Conservation (phyloP, 345 rosid species). For the Abelmoschus esculentus region DNA sequence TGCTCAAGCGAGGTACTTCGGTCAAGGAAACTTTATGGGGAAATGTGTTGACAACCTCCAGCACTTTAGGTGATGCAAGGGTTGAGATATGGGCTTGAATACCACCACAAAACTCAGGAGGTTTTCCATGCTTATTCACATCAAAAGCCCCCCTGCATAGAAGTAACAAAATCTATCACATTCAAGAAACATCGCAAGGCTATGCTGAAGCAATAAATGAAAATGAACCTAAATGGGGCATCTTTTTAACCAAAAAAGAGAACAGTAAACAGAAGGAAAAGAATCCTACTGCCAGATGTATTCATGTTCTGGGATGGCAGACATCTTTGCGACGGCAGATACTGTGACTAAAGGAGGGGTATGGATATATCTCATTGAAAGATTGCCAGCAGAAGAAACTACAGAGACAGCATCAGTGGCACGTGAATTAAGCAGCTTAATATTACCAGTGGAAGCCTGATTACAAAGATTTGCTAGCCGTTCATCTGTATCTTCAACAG, state of each 20-base stretch:
- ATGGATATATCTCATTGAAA: conserved; percentile 23
- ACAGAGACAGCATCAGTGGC: conserved; percentile 24
- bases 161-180: conserved; percentile 15
- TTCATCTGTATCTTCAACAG: conserved; percentile 45
- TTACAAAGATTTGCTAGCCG: conserved; percentile 26
- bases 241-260: not conserved
- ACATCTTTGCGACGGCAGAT: conserved; percentile 26
- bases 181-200: not conserved
- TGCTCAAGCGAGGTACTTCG: conserved; percentile 72
- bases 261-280: conserved; percentile 9
- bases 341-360: conserved; percentile 21
- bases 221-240: not conserved
- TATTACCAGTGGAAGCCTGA: conserved; percentile 30
- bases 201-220: not conserved
- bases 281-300: conserved; percentile 84
- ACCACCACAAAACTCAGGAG: conserved; percentile 47
- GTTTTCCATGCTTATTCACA: conserved; percentile 43
- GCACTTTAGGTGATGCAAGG: conserved; percentile 70
- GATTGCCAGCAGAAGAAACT: conserved; percentile 28
- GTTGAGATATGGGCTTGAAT: conserved; percentile 80
- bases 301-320: conserved; percentile 74
- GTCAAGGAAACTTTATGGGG: conserved; percentile 48
- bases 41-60: conserved; percentile 47
- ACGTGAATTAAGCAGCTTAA: conserved; percentile 31
- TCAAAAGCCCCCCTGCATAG: conserved; percentile 67